Evolutionary conservation across 2,329 filamentous ascomycete species (phyloP).

Genomic region (Trematosphaeria pertusa): DNA sequence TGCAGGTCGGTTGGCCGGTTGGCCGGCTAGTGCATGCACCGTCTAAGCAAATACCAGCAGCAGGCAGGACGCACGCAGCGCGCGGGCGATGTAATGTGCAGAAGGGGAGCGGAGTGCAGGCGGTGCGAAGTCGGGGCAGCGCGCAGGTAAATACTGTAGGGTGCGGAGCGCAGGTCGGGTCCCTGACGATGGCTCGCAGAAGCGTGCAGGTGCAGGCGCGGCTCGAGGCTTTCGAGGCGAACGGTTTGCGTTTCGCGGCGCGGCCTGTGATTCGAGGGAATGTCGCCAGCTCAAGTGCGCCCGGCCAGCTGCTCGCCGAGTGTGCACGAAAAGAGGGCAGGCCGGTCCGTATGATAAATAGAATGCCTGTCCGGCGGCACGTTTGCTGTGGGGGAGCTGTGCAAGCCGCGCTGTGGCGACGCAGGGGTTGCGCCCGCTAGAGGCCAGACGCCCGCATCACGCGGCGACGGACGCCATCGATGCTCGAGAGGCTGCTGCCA

Average conservation of each 20-base stretch:
- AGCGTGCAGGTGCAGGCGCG: conserved; percentile 24
- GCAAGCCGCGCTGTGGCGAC: background rate
- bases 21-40: conserved; percentile 24
- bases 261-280: conserved; percentile 22
- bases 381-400: conserved; percentile 24
- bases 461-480: background rate
- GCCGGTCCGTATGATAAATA: conserved; percentile 17
- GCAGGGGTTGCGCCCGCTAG: background rate
- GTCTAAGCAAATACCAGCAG: conserved; percentile 15
- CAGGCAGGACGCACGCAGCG: background rate
- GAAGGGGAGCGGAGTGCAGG: conserved; percentile 1
- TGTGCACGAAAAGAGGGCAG: conserved; percentile 18
- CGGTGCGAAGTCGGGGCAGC: conserved; percentile 8
- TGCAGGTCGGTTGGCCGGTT: conserved; percentile 11
- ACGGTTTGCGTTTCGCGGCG: conserved; percentile 24
- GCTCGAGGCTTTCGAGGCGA: conserved; percentile 23
- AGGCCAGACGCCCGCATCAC: background rate
- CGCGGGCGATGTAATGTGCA: background rate
- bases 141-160: conserved; percentile 11
- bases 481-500: background rate
- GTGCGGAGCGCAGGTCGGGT: conserved; percentile 7
- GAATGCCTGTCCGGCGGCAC: conserved; percentile 20
- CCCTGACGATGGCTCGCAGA: conserved; percentile 8
- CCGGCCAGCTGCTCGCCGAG: conserved; percentile 11
- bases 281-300: conserved; percentile 20